These are phyloP conservation scores for Ceratocystiopsis minuta DNA, from an alignment of 2,329 filamentous ascomycete genomes.

Conservation along the genomic window DNA sequence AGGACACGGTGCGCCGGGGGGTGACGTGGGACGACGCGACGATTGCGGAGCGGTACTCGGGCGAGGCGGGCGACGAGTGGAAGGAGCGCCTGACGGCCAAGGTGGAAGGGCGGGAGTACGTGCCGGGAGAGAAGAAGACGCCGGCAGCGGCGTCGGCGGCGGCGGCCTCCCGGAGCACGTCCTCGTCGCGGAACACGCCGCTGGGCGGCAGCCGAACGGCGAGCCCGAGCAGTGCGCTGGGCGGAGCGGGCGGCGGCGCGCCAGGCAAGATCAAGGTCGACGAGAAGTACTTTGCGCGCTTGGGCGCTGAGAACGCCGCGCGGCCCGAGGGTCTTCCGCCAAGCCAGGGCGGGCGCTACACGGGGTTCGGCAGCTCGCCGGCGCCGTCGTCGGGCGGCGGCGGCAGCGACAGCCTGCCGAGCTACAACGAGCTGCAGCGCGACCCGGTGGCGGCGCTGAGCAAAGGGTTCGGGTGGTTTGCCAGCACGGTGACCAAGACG, in stretches of 20 bases:
- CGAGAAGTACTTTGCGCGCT: constrained; percentile 75
- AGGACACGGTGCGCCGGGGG: constrained; percentile 46
- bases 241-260: constrained; percentile 9
- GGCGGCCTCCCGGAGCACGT: constrained; percentile 21
- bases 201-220: constrained; percentile 11
- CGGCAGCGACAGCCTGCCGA: constrained; percentile 35
- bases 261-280: constrained; percentile 44
- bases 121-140: constrained; percentile 43
- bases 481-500: constrained; percentile 70
- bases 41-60: constrained; percentile 78
- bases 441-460: constrained; percentile 77
- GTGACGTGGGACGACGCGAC: constrained; percentile 71
- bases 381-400: constrained; percentile 25
- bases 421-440: constrained; percentile 74
- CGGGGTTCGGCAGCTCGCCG: constrained; percentile 71
- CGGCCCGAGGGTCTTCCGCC: constrained; percentile 61
- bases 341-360: constrained; percentile 81
- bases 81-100: constrained; percentile 78
- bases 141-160: constrained; percentile 21
- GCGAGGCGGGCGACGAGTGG: constrained; percentile 84
- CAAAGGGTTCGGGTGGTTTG: constrained; percentile 91
- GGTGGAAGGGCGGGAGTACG: constrained; percentile 75
- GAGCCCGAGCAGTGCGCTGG: constrained; percentile 9
- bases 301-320: constrained; percentile 68
- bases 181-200: constrained; percentile 13